A percentile compares a stretch with the other conserved stretches of the same genome.
Conservation (phyloP, 148 eudicot genomes). For the Euryodendron excelsum region DNA sequence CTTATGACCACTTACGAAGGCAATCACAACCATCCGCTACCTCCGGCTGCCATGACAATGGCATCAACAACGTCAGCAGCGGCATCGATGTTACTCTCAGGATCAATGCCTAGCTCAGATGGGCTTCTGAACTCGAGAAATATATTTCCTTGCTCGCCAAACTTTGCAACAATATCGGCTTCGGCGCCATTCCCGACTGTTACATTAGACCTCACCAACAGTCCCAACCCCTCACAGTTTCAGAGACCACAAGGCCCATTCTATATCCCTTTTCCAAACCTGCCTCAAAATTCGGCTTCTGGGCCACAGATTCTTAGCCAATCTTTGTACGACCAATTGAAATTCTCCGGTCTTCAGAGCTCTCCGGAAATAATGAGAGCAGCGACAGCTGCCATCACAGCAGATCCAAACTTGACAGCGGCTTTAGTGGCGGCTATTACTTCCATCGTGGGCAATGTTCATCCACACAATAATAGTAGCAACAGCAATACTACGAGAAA, state of each 20-base stretch:
- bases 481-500: neutral
- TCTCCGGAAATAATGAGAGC: slow-evolving; percentile 16
- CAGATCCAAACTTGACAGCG: slow-evolving; percentile 38
- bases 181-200: slow-evolving; percentile 53
- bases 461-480: slow-evolving; percentile 11
- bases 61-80: slow-evolving; percentile 80
- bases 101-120: slow-evolving; percentile 64
- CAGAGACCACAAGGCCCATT: slow-evolving; percentile 1
- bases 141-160: slow-evolving; percentile 38
- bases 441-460: slow-evolving; percentile 29
- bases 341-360: neutral
- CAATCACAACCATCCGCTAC: slow-evolving; percentile 75
- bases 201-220: slow-evolving; percentile 50
- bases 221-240: slow-evolving; percentile 10
- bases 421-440: slow-evolving; percentile 43
- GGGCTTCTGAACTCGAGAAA: slow-evolving; percentile 48
- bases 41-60: slow-evolving; percentile 82
- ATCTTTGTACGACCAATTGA: neutral
- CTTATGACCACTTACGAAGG: slow-evolving; percentile 79
- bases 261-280: slow-evolving; percentile 12
- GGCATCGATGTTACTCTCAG: slow-evolving; percentile 72
- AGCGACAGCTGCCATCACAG: slow-evolving; percentile 30
- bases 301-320: slow-evolving; percentile 8
- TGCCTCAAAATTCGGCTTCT: slow-evolving; percentile 20
- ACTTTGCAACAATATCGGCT: slow-evolving; percentile 54